phyloP scores from a whole-genome alignment of 2,329 filamentous ascomycete species.

The Cordyceps cicadae region DNA sequence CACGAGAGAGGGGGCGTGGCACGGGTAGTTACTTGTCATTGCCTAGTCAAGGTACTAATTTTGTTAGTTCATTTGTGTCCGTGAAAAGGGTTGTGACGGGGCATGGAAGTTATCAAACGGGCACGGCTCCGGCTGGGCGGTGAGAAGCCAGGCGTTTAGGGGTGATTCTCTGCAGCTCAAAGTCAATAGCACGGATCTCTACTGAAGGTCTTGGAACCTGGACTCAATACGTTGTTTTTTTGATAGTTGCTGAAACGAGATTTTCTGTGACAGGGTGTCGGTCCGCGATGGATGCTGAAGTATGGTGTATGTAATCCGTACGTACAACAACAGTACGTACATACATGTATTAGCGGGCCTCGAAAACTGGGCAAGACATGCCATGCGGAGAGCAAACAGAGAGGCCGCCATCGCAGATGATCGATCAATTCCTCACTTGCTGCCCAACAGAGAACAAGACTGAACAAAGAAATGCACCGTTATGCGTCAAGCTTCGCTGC shows the following conservation, averaged over 20 bases:
- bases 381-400: conserved; percentile 3
- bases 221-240: background rate
- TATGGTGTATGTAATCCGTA: too few relatives aligned
- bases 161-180: too few relatives aligned
- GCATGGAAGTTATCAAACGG: background rate
- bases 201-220: background rate
- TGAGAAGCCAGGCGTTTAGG: background rate
- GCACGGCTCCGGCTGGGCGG: background rate
- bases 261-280: background rate
- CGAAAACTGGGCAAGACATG: background rate
- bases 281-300: conserved; percentile 5
- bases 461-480: background rate
- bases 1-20: too few relatives aligned
- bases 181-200: background rate
- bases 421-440: background rate
- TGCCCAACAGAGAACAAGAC: background rate
- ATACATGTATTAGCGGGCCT: background rate
- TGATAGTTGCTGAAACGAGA: background rate
- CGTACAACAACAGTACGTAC: too few relatives aligned
- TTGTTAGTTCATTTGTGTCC: too few relatives aligned
- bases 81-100: background rate
- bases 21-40: too few relatives aligned
- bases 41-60: too few relatives aligned
- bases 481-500: background rate
- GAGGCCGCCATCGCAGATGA: background rate